Percentiles rank a stretch among this genome's conserved stretches.
Evolutionary conservation across 805 yeast genomes (phyloP).

Genomic region (Ogataea ganodermae): DNA sequence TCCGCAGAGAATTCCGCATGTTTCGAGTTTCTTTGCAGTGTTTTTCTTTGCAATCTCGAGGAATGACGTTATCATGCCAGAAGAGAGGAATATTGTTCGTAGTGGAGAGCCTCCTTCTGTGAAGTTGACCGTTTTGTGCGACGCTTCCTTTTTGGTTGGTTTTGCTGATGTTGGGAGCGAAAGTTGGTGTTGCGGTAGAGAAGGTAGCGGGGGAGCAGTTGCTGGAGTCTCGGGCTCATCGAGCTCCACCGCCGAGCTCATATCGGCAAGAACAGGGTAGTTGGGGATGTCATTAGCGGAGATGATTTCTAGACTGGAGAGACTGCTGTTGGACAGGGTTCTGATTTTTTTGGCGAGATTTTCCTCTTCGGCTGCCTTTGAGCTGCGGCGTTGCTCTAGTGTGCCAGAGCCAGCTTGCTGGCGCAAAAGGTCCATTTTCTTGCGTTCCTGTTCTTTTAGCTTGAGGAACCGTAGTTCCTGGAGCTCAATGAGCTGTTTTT

Average conservation of each 20-base stretch:
- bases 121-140: slow-evolving; percentile 42
- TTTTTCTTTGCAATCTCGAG: slow-evolving; percentile 49
- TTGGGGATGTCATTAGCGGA: slow-evolving; percentile 13
- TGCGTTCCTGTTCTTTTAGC: slow-evolving; percentile 22
- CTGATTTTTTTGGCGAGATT: slow-evolving; percentile 26
- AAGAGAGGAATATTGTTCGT: slow-evolving; percentile 53
- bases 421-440: slow-evolving; percentile 2
- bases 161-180: background rate
- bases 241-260: slow-evolving; percentile 10
- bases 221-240: background rate
- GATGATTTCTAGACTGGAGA: slow-evolving; percentile 16
- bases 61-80: slow-evolving; percentile 43
- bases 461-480: slow-evolving; percentile 25
- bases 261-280: slow-evolving; percentile 23
- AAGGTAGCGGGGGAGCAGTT: slow-evolving; percentile 12
- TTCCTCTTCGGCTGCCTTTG: slow-evolving; percentile 11
- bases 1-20: slow-evolving; percentile 70
- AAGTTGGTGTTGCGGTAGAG: slow-evolving; percentile 2
- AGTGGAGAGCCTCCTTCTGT: slow-evolving; percentile 62
- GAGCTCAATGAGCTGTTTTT: slow-evolving; percentile 22
- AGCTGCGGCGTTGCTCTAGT: slow-evolving; percentile 9
- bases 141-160: slow-evolving; percentile 13
- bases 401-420: slow-evolving; percentile 10
- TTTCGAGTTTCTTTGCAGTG: slow-evolving; percentile 54
- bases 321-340: slow-evolving; percentile 25